phyloP scores from a whole-genome alignment of 2,329 filamentous ascomycete genomes.

The Fusarium brevicatenulatum region DNA sequence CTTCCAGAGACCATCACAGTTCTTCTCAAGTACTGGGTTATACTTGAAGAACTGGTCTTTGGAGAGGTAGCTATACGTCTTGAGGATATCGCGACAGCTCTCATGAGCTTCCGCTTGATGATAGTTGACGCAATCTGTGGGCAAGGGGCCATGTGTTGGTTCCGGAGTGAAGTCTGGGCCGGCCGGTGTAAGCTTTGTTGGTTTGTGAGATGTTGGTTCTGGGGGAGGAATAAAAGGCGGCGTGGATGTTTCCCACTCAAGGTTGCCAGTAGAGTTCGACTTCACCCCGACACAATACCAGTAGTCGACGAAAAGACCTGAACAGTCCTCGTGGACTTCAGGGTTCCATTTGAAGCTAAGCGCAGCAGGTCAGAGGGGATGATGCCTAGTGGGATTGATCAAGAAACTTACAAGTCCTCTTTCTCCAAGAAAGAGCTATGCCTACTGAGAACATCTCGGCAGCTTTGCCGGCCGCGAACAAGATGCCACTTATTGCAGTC shows the following conservation, averaged over 20 bases:
- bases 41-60: constrained; percentile 1
- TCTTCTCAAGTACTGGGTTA: background rate
- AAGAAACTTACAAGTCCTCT: background rate
- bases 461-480: fast-evolving
- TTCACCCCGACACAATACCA: background rate
- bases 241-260: background rate
- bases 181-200: fast-evolving
- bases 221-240: background rate
- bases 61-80: background rate
- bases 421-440: background rate
- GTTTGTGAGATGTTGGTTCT: fast-evolving
- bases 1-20: constrained; percentile 1
- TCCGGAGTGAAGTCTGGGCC: background rate
- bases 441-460: fast-evolving
- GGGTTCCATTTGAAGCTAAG: background rate
- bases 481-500: background rate
- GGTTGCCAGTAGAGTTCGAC: fast-evolving
- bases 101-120: background rate
- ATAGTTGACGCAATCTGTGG: background rate
- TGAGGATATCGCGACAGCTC: background rate
- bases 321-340: background rate
- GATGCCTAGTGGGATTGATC: too few relatives aligned
- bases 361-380: too few relatives aligned
- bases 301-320: background rate
- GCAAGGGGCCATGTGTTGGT: background rate